Base-by-base conservation (phyloP, 768 basidiomycete genomes). In the Hypsizygus marmoreus region DNA sequence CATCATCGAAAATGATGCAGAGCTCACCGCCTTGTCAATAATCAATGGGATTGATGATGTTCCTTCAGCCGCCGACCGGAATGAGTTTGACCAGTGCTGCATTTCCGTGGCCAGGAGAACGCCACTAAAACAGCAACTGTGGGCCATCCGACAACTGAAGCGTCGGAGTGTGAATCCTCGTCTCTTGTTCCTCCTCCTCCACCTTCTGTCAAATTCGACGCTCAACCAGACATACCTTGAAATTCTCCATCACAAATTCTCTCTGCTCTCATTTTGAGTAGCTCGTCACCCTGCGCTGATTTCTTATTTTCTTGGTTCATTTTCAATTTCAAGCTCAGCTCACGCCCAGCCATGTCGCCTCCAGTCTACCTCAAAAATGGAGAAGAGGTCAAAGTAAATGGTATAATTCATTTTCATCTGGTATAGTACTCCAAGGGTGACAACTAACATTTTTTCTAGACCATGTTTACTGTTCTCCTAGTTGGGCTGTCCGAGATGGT, bases 381-480 rank as follows among this genome's bases (percentile, higher is more conserved):
- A 50, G 88, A 90, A 61, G 79, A 81, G 64, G 85, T 92, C 62
- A 88, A 86, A 82, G 73, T 88, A 46, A 92, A 92, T 72, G 90
- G 90, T 92, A 81, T 49, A 74, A 66, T 67, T 49, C 47, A 48
- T 41, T 51, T 57, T 50, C 40, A 40, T 54, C 52, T 42, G 52
- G 36, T 53, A 47, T 34, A 32, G 34, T 40, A 36, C 56, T 28
- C 33, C 40, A 43, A 35, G 24, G 33, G 14, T 40, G 20, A 32
- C 45, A 1, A 13, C 61, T 67, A 24, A 60, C 54, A 65, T 68
- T 75, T 70, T 78, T 66, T 62, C 45, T 58, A 97, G 95, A 97
- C 69, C 94, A 97, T 72, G 95, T 97, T 57, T 98, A 97, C 64
- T 92, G 92, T 70, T 93, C 95, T 24, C 89, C 93, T 23, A 88